Base-by-base conservation (phyloP, 352 stramenopile genomes). In the Pythium vanterpoolii region DNA sequence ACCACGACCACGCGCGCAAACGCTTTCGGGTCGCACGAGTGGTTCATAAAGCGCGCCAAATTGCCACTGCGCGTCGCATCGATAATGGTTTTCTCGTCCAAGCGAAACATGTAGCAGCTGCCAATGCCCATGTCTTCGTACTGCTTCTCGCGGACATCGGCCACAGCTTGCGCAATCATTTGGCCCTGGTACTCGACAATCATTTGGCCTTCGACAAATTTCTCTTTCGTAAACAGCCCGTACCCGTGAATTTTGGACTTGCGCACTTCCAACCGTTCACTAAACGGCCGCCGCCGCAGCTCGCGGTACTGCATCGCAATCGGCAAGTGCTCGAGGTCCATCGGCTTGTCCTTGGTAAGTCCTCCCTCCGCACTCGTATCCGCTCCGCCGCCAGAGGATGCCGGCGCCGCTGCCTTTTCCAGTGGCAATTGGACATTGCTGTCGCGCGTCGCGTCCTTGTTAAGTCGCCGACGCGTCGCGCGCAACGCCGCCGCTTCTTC, bases 101-200 rank as follows among this genome's bases (percentile, higher is more conserved):
- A 56, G n/a, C 94, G 88, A 74, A 99, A 99, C 88, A 99, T 98
- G 76, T 99, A 99, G 76, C 97, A 98, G 49, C 84, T 96, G 31
- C 96, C 96, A 45, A 98, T 87, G 13, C 91, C 93, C 62, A 86
- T 87, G 39, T 92, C 87, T 62, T 98, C 94, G 61, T 99, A 98
- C 55, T 90, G 74, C 40, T 90, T 83, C 64, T 99, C 96, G 14
- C 95, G 86, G 48, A 93, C 92, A 58, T 98, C 95, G 0, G 95
- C 94, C 24, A 98, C 87, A 14, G 70, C 49, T 60, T 97, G 85
- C n/a, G 76, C 69, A 66, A 98, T 89, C 65, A 95, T 86, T 69
- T 98, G 87, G 6, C 96, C 96, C 60, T 97, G 86, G 62, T 99
- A 99, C 76, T 99, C 96, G 36, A 98, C 89, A 43, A 99, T 97